Evolutionary conservation across 371 early-diverging fungal genomes (phyloP).

Genomic region (Rhizopus sp.): DNA sequence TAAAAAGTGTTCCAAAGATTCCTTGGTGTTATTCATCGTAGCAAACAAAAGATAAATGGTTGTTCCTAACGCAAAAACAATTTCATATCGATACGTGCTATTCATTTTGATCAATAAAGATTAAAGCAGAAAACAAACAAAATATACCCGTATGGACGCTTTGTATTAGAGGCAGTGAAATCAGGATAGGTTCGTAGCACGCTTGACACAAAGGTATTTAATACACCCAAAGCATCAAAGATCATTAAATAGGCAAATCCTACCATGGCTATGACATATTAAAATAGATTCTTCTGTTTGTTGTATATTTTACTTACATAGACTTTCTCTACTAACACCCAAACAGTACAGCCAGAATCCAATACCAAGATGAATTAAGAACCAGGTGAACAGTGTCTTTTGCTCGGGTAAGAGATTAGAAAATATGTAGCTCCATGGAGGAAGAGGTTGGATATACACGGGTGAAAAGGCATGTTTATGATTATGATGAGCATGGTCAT

Average conservation of each 20-base stretch:
- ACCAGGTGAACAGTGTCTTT: constrained; percentile 67
- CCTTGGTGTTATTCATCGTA: constrained; percentile 71
- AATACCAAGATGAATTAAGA: constrained; percentile 44
- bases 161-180: constrained; percentile 51
- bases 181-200: constrained; percentile 48
- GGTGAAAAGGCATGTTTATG: constrained; percentile 41
- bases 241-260: constrained; percentile 59
- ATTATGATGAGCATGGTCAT: constrained; percentile 28
- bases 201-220: constrained; percentile 58
- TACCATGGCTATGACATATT: constrained; percentile 44
- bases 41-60: constrained; percentile 63
- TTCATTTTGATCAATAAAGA: neutral
- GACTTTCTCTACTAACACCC: constrained; percentile 52
- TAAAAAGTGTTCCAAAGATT: constrained; percentile 63
- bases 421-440: constrained; percentile 49
- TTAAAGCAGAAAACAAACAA: neutral
- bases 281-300: neutral
- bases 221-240: constrained; percentile 67
- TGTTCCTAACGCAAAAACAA: constrained; percentile 61
- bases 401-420: constrained; percentile 51
- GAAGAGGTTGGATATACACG: constrained; percentile 37
- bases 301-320: constrained; percentile 39
- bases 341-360: constrained; percentile 56
- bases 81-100: constrained; percentile 61
- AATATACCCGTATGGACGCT: constrained; percentile 60